A percentile compares a stretch with the other conserved stretches of the same genome.
phyloP scores from a whole-genome alignment of 768 basidiomycete genomes.

The Podaxis rugospora region DNA sequence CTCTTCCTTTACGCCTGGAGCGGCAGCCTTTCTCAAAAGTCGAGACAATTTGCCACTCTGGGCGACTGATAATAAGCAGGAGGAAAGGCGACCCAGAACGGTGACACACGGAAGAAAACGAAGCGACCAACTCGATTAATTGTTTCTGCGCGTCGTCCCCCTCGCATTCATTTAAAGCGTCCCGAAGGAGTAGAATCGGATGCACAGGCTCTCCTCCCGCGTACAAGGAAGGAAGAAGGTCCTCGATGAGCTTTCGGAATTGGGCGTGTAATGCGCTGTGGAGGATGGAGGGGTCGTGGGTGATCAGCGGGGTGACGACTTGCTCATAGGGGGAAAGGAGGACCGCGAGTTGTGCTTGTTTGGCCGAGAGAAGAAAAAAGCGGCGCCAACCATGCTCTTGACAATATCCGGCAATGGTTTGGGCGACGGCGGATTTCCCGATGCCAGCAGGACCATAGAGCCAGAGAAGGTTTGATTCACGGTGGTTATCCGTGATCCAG shows the following conservation, averaged over 20 bases:
- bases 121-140: neutral
- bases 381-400: neutral
- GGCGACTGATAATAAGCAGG: neutral
- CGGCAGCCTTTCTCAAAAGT: neutral
- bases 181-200: neutral
- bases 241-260: neutral
- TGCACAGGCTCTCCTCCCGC: neutral
- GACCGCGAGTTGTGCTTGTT: neutral
- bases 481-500: neutral
- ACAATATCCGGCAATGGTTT: neutral
- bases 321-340: neutral
- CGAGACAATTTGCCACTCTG: neutral
- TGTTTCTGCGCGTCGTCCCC: neutral
- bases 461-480: neutral
- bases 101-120: neutral
- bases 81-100: neutral
- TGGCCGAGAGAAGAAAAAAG: constrained; percentile 1
- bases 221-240: neutral
- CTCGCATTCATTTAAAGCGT: constrained; percentile 3
- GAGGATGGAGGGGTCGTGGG: neutral
- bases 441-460: constrained; percentile 1
- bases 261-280: neutral
- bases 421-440: constrained; percentile 1
- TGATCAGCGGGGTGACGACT: neutral
- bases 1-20: neutral